Evolutionary conservation across 176 grass and related monocot species (phyloP), one percentile per base, ranked within the genome.

Genomic region (Eleusine indica): DNA sequence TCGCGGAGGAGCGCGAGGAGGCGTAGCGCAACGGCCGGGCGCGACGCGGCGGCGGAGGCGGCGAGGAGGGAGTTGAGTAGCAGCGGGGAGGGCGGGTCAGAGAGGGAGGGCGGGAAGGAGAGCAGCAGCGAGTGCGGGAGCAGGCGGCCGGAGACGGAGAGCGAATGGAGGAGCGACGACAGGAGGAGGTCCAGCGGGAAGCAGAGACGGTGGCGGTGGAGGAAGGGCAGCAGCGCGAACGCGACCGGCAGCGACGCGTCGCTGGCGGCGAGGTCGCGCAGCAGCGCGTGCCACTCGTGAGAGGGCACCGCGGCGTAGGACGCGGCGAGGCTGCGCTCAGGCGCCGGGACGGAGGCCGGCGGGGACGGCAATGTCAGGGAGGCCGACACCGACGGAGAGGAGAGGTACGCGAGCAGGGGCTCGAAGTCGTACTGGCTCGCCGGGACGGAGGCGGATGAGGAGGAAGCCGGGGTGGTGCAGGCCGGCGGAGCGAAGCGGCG

Each of bases 171-270:
- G 62, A 95, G 90, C 9, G 93, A 91, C n/a, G 92, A 94, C 35
- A 86, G 88, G 43, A 97, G 88, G 61, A 98, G 95, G 89, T 98
- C 92, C 65, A 92, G 86, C 19, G 92, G 90, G 91, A 93, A 98
- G 88, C 90, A 98, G 79, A 98, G 95, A 41, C 93, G 91, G 54
- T 98, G 96, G 62, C 92, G 90, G 79, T 94, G 88, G 66, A 98
- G 91, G 81, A 94, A 98, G 16, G 89, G 87, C 9, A 98, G 68
- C 47, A 98, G 87, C 51, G 88, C 89, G 41, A 88, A 90, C 62
- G 93, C 96, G 32, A 90, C 62, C 54, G 93, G 87, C 81, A 93
- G 88, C 13, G 96, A 93, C 35, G 82, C 81, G 47, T 88, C 70
- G 64, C 82, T 90, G 66, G 89, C 80, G 41, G 93, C 80, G 76